phyloP scores from a whole-genome alignment of 2,329 filamentous ascomycete genomes.

The Capronia epimyces region DNA sequence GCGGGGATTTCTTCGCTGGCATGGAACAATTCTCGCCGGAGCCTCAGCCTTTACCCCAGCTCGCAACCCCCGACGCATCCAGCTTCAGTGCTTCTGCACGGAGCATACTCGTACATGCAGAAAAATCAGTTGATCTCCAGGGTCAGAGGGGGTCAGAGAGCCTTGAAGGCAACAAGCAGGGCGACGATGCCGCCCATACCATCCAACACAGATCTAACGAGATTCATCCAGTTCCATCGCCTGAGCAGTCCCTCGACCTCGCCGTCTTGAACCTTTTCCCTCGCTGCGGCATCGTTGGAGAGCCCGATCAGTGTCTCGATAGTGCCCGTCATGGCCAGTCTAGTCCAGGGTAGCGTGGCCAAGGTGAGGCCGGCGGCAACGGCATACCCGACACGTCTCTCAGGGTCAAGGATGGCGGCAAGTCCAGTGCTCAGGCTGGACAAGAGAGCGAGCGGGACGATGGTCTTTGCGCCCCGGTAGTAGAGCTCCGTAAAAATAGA shows the following conservation, averaged over 20 bases:
- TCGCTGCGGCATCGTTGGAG: conserved; percentile 1
- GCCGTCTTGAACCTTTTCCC: background rate
- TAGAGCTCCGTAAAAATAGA: conserved; percentile 14
- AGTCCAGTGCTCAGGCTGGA: conserved; percentile 6
- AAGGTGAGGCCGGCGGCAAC: conserved; percentile 9
- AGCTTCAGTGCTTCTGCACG: no score
- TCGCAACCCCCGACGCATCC: no score
- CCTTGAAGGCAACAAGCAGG: background rate
- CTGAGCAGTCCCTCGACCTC: conserved; percentile 11
- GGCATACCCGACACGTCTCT: conserved; percentile 5
- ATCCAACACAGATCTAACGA: conserved; percentile 13
- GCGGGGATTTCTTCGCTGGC: no score
- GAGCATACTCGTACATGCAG: background rate
- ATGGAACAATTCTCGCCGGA: no score
- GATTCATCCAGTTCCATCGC: conserved; percentile 23
- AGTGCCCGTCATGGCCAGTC: conserved; percentile 6
- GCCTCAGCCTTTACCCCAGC: no score
- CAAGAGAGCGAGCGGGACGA: conserved; percentile 14
- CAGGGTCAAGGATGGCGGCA: conserved; percentile 12
- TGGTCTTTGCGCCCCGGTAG: conserved; percentile 9
- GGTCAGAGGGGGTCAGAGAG: no score
- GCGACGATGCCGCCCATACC: conserved; percentile 1
- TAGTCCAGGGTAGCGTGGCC: conserved; percentile 2
- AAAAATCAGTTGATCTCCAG: background rate
- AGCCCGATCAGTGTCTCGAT: conserved; percentile 10